Percentiles rank a stretch among this genome's conserved stretches.
Evolutionary conservation across 1,139 yeast species (phyloP).

Genomic region (Sugiyamaella sp.): DNA sequence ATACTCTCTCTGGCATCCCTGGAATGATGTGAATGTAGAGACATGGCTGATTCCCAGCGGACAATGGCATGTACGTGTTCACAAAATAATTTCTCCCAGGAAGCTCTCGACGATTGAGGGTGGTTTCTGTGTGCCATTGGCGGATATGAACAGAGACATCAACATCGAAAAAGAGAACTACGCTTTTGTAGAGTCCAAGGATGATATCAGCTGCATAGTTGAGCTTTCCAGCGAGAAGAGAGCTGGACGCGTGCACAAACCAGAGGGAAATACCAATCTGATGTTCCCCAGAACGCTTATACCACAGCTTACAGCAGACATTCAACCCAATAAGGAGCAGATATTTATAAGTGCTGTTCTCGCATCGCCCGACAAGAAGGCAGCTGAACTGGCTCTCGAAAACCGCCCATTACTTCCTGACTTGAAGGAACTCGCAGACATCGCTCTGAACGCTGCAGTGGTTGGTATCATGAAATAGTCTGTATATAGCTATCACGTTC

Average conservation of each 20-base stretch:
- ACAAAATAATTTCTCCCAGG: conserved; percentile 29
- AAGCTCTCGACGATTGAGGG: conserved; percentile 35
- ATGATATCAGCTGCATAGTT: conserved; percentile 28
- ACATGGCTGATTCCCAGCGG: conserved; percentile 37
- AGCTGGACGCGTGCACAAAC: conserved; percentile 27
- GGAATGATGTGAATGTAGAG: conserved; percentile 34
- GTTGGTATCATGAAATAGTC: conserved; percentile 16
- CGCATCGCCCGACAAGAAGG: conserved; percentile 22
- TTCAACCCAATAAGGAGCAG: conserved; percentile 21
- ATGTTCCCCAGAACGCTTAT: conserved; percentile 31
- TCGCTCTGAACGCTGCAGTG: conserved; percentile 2
- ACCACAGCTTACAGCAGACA: conserved; percentile 31
- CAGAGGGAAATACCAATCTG: conserved; percentile 41
- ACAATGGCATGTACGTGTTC: conserved; percentile 37
- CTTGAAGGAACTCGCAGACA: background rate
- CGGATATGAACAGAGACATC: conserved; percentile 1
- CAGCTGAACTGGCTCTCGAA: background rate
- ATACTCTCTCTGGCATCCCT: conserved; percentile 37
- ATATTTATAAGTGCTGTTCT: conserved; percentile 28
- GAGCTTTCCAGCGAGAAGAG: conserved; percentile 24
- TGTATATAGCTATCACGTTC: too few species aligned
- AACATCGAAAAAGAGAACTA: conserved; percentile 15
- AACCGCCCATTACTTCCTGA: conserved; percentile 6
- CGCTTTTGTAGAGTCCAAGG: conserved; percentile 15
- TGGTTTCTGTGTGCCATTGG: conserved; percentile 29